Base-by-base conservation (phyloP, 768 basidiomycete species). In the Infundibulicybe gibba region DNA sequence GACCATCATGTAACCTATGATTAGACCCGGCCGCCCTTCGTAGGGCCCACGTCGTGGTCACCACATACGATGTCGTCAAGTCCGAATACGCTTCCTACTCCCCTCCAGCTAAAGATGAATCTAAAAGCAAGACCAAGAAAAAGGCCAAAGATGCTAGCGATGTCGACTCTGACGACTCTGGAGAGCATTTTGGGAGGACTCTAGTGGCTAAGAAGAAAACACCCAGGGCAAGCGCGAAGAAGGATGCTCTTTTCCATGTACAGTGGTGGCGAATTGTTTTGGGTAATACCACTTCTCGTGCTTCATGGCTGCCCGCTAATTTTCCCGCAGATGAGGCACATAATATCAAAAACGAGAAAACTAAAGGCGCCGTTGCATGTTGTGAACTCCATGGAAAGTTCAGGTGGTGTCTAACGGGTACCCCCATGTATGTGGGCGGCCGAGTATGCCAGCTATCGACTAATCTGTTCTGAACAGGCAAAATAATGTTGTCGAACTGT, bases 401-500 rank as follows among this genome's bases (percentile, higher is more conserved):
- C 63, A 75, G 89, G 44, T 97, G 94, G 94, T 90, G 86, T 62
- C 66, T 94, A 47, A 94, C 90, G 5, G 93, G 87, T 21, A 90
- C 88, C 15, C 87, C 88, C 0, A 77, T 90, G 85, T 84, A 54
- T 44, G 75, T 61, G 3, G 31, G 11, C 17, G 31, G 10, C 6
- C 17, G 30, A 20, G 20, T 6, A 37, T n/a, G 20, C 32, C 25
- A n/a, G n/a, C n/a, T 39, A 63, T 66, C 5, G 56, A 44, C 70
- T 4, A 70, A 38, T 38, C 3, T 38, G 3, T 19, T n/a, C n/a
- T 47, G 70, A 65, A 11, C 33, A 86, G 83, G 77, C 87, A 98
- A 73, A 98, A 99, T 68, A 85, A 73, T 42, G 87, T 97, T n/a
- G 83, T 87, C 40, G 97, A 99, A 56, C 69, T 99, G 5, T 97